A percentile compares a stretch with the other conserved stretches of the same genome.
Conservation (phyloP, 179 eudicot species). For the Beta lomatogona region DNA sequence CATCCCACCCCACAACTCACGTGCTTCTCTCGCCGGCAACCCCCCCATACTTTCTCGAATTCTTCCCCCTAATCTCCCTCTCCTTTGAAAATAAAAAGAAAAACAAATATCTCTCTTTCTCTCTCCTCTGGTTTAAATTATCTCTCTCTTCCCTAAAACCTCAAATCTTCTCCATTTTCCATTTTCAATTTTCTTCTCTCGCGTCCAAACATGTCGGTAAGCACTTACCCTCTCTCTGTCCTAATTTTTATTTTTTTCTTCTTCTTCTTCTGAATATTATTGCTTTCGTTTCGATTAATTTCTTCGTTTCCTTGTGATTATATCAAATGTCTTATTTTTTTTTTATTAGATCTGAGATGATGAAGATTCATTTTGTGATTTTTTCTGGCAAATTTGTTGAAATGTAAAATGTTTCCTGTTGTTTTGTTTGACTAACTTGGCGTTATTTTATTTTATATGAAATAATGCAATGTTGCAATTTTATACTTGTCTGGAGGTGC, state of each 20-base stretch:
- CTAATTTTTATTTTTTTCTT: too few relatives aligned
- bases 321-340: background rate
- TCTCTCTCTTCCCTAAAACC: conserved; percentile 13
- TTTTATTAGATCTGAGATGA: conserved; percentile 18
- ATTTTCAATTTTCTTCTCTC: background rate
- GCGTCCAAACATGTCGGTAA: conserved; percentile 40
- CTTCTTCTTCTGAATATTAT: background rate
- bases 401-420: background rate
- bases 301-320: background rate
- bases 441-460: background rate
- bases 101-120: background rate
- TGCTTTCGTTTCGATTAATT: background rate
- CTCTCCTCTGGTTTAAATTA: conserved; percentile 20
- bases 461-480: conserved; percentile 8
- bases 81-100: conserved; percentile 5
- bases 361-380: background rate
- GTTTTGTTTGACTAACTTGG: conserved; percentile 10
- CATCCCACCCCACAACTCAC: conserved; percentile 14
- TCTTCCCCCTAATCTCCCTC: background rate
- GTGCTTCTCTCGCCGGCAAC: conserved; percentile 29
- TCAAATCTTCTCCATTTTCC: background rate
- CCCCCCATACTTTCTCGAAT: background rate
- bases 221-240: conserved; percentile 20
- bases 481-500: too few relatives aligned
- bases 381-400: background rate